Conservation (phyloP, 108 stramenopile species). For the Fragilaria crotonensis region DNA sequence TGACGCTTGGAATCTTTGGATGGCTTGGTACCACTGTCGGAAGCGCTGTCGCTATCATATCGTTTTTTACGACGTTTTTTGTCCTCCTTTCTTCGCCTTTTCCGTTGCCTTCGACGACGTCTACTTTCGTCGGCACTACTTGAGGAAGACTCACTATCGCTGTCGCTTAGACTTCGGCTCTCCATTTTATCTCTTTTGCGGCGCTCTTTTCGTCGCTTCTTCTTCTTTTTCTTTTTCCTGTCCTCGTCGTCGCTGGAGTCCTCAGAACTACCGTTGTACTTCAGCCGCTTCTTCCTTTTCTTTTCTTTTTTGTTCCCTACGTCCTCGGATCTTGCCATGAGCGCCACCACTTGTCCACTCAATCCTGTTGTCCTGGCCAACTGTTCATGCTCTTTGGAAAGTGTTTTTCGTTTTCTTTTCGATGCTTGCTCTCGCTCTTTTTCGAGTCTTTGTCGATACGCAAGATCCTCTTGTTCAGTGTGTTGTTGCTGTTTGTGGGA, state of each 20-base stretch:
- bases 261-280: slow-evolving; percentile 3
- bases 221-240: background rate
- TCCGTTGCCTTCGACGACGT: slow-evolving; percentile 18
- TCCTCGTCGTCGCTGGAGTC: background rate
- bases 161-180: background rate
- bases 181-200: too few species aligned
- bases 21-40: background rate
- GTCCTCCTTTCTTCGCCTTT: slow-evolving; percentile 18
- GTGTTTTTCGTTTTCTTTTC: slow-evolving; percentile 30
- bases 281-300: slow-evolving; percentile 22
- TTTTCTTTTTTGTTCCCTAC: slow-evolving; percentile 15
- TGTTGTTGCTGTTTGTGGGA: slow-evolving; percentile 12
- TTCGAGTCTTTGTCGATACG: slow-evolving; percentile 22
- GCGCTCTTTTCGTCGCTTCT: background rate
- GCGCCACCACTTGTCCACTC: slow-evolving; percentile 41
- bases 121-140: background rate
- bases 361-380: slow-evolving; percentile 33
- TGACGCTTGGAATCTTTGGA: too few species aligned
- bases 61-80: slow-evolving; percentile 6
- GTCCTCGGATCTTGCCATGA: slow-evolving; percentile 24
- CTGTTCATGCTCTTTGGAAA: slow-evolving; percentile 37
- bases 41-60: too few species aligned
- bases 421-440: slow-evolving; percentile 17
- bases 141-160: background rate
- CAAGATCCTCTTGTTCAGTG: slow-evolving; percentile 8